These are phyloP conservation scores for Fomes fomentarius DNA, from an alignment of 1,284 basidiomycete species.

Conservation along the genomic window DNA sequence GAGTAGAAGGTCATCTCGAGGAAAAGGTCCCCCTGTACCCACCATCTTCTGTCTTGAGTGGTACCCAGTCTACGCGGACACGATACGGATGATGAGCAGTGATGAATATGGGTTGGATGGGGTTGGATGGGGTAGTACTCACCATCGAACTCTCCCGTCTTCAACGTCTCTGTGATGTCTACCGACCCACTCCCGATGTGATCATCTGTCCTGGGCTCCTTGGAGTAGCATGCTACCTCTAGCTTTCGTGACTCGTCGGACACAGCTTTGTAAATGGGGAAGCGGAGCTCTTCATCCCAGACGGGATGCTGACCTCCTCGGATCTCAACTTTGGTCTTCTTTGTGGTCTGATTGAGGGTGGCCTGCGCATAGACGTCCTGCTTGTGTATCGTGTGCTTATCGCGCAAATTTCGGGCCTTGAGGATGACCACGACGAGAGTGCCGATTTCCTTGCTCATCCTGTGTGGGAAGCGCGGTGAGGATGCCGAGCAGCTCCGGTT, in stretches of 20 bases:
- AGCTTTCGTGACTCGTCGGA: constrained; percentile 55
- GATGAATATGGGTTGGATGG: no score
- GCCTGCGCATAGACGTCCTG: constrained; percentile 72
- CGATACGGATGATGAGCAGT: no score
- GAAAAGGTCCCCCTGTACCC: constrained; percentile 70
- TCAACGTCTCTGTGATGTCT: constrained; percentile 68
- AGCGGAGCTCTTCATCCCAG: constrained; percentile 76
- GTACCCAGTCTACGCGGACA: constrained; percentile 64
- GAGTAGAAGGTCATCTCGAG: constrained; percentile 81
- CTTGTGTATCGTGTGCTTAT: constrained; percentile 77
- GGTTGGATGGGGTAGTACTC: no score
- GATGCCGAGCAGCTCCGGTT: neutral
- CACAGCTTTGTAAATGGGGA: constrained; percentile 53
- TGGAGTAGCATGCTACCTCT: constrained; percentile 66
- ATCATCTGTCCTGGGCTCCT: constrained; percentile 63
- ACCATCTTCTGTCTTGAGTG: constrained; percentile 52
- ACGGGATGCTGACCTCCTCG: constrained; percentile 80
- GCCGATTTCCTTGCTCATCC: constrained; percentile 48
- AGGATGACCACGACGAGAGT: constrained; percentile 75
- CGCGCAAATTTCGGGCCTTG: constrained; percentile 71
- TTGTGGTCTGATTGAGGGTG: constrained; percentile 45
- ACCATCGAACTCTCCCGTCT: constrained; percentile 80
- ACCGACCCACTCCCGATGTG: constrained; percentile 63
- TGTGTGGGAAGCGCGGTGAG: neutral
- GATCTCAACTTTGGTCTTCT: constrained; percentile 62